These are phyloP conservation scores for Backusella luteola DNA, from an alignment of 192 early-diverging fungal species.

Conservation along the genomic window DNA sequence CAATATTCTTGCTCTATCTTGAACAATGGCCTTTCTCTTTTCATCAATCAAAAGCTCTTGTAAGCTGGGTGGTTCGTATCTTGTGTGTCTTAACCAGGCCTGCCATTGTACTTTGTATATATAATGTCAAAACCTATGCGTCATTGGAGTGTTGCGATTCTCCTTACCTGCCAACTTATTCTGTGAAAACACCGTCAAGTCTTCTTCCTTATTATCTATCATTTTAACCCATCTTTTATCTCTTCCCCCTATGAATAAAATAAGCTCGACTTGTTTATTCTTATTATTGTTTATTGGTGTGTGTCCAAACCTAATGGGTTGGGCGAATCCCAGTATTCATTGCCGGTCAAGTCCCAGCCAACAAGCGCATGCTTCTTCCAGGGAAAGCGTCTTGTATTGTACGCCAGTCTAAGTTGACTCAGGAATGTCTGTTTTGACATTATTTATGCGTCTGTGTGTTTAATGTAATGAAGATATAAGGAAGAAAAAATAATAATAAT, in stretches of 20 bases:
- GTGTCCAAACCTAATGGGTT: conserved; percentile 28
- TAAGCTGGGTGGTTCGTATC: conserved; percentile 19
- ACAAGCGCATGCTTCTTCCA: conserved; percentile 39
- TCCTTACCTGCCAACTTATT: conserved; percentile 29
- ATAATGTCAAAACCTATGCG: neutral
- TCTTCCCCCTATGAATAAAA: conserved; percentile 19
- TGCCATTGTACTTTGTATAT: conserved; percentile 34
- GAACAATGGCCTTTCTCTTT: conserved; percentile 19
- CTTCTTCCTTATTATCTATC: conserved; percentile 14
- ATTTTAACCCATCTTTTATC: conserved; percentile 37
- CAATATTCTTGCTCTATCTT: conserved; percentile 29
- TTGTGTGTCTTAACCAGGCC: conserved; percentile 37
- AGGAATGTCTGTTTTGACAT: neutral
- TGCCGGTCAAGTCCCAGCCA: conserved; percentile 31
- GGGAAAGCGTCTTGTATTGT: conserved; percentile 29
- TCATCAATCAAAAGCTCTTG: conserved; percentile 25
- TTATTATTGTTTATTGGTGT: neutral
- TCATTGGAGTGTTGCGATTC: too few relatives aligned
- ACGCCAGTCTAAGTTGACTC: conserved; percentile 16
- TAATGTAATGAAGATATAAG: neutral
- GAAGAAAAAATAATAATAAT: neutral
- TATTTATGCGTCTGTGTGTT: neutral
- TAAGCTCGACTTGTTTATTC: neutral
- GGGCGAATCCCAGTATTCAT: conserved; percentile 37
- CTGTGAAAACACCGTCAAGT: conserved; percentile 25